phyloP scores from a whole-genome alignment of 169 alveolate species.

The Cryptosporidium muris region DNA sequence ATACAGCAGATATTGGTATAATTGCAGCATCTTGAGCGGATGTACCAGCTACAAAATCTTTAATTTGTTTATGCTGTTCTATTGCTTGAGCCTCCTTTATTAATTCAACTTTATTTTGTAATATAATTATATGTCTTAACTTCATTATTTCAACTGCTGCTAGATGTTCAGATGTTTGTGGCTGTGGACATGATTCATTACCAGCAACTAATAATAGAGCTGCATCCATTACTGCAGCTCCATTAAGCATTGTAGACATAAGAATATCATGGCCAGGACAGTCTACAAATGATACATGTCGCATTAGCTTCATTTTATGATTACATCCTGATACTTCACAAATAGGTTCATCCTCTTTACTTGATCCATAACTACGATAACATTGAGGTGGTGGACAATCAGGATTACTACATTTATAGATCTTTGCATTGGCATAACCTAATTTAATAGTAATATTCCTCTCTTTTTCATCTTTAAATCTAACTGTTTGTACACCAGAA shows the following conservation, averaged over 20 bases:
- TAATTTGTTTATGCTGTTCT: slow-evolving; percentile 94
- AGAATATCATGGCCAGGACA: slow-evolving; percentile 99
- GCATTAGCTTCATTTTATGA: slow-evolving; percentile 85
- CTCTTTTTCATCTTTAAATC: slow-evolving; percentile 93
- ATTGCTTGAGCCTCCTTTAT: slow-evolving; percentile 94
- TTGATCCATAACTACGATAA: slow-evolving; percentile 91
- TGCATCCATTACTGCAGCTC: slow-evolving; percentile 99
- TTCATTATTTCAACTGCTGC: slow-evolving; percentile 99
- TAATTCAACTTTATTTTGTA: slow-evolving; percentile 98
- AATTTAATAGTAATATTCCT: slow-evolving; percentile 97
- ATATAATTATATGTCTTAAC: slow-evolving; percentile 94
- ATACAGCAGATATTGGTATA: slow-evolving; percentile 95
- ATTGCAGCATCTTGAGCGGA: slow-evolving; percentile 98
- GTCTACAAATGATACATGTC: slow-evolving; percentile 99
- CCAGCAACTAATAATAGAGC: slow-evolving; percentile 96
- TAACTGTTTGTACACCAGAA: slow-evolving; percentile 96
- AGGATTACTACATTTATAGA: slow-evolving; percentile 95
- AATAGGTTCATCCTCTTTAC: slow-evolving; percentile 89
- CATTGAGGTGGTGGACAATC: slow-evolving; percentile 96
- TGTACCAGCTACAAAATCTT: slow-evolving; percentile 90
- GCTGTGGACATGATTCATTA: slow-evolving; percentile 96
- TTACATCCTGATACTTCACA: slow-evolving; percentile 89
- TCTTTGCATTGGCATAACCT: slow-evolving; percentile 98
- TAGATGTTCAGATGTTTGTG: slow-evolving; percentile 99
- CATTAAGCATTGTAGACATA: slow-evolving; percentile 99